phyloP scores from a whole-genome alignment of 345 rosid genomes.

The Odontarrhena argentea region DNA sequence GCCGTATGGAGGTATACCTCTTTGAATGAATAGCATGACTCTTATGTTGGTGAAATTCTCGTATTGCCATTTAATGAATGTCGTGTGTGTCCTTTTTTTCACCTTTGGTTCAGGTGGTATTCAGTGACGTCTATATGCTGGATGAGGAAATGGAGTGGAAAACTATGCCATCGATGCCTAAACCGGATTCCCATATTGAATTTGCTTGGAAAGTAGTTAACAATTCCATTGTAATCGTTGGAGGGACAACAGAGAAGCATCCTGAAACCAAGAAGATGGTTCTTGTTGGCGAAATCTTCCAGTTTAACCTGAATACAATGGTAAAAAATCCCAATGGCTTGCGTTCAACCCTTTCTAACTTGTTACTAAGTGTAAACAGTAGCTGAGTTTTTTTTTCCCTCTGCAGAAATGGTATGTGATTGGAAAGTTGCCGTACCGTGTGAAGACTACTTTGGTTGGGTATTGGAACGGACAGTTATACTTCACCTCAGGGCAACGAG shows the following conservation, averaged over 20 bases:
- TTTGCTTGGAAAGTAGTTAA: constrained; percentile 95
- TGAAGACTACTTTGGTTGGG: constrained; percentile 85
- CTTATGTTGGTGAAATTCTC: background rate
- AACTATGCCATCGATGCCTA: constrained; percentile 75
- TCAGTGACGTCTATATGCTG: constrained; percentile 80
- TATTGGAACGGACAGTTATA: constrained; percentile 84
- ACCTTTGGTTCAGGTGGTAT: constrained; percentile 69
- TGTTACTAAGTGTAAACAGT: constrained; percentile 22
- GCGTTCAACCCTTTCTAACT: background rate
- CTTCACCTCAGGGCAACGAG: constrained; percentile 96
- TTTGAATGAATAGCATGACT: constrained; percentile 14
- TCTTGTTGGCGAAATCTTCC: constrained; percentile 83
- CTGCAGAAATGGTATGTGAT: constrained; percentile 83
- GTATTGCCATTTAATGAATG: constrained; percentile 12
- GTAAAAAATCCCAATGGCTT: constrained; percentile 40
- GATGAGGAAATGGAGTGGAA: constrained; percentile 94
- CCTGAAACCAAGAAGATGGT: constrained; percentile 90
- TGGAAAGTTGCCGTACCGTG: constrained; percentile 91
- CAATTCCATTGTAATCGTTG: constrained; percentile 77
- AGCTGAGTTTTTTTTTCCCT: constrained; percentile 9
- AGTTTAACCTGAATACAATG: constrained; percentile 70
- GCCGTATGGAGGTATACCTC: constrained; percentile 73
- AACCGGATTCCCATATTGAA: constrained; percentile 92
- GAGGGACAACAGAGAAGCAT: constrained; percentile 97
- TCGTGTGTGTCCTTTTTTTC: background rate